phyloP scores from a whole-genome alignment of 768 basidiomycete species.

The Suillus cothurnatus region DNA sequence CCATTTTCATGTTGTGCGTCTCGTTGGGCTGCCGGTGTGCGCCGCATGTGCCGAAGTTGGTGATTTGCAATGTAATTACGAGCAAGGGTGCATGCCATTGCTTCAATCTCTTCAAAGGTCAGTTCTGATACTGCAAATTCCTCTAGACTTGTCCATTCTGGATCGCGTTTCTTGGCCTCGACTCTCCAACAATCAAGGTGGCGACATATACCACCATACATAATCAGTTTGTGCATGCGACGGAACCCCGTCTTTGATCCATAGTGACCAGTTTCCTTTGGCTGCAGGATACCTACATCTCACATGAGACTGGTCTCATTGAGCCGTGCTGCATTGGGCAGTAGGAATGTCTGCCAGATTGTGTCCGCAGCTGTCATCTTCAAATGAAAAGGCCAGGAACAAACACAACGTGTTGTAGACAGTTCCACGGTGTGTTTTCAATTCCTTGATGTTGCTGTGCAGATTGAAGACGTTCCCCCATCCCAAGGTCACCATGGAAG shows the following conservation, averaged over 20 bases:
- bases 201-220: conserved; percentile 28
- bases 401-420: not conserved
- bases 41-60: conserved; percentile 8
- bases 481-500: conserved; percentile 28
- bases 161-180: conserved; percentile 13
- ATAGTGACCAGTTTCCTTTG: conserved; percentile 36
- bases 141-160: conserved; percentile 20
- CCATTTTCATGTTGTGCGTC: conserved; percentile 38
- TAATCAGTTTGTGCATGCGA: conserved; percentile 37
- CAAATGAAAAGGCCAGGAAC: not conserved
- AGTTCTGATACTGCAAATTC: conserved; percentile 35
- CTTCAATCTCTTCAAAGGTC: conserved; percentile 21
- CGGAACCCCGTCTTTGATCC: conserved; percentile 34
- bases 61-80: conserved; percentile 10
- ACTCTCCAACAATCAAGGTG: conserved; percentile 33
- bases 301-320: conserved; percentile 16
- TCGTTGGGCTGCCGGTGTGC: not conserved
- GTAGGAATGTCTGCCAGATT: not conserved
- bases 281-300: conserved; percentile 24
- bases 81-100: conserved; percentile 26
- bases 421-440: too few species aligned
- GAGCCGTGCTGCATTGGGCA: not conserved
- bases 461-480: conserved; percentile 15
- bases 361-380: not conserved
- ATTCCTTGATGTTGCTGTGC: too few species aligned